Percentiles rank a stretch among this genome's conserved stretches.
Evolutionary conservation across 495 filamentous ascomycete genomes (phyloP).

Genomic region (Annulohypoxylon nitens): DNA sequence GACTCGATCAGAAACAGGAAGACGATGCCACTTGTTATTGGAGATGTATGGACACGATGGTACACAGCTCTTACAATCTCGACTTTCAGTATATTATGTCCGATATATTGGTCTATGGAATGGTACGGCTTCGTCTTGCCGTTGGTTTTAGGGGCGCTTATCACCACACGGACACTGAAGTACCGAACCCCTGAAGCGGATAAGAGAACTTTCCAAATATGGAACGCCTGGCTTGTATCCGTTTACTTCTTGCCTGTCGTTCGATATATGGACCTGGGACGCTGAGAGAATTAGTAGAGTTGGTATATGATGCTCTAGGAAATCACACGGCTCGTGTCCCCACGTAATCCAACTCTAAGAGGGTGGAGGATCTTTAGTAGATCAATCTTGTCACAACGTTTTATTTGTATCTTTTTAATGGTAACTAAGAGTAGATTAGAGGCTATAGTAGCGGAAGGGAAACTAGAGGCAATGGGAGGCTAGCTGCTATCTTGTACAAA

Average conservation of each 20-base stretch:
- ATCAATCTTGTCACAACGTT: too few species aligned
- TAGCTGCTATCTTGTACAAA: too few species aligned
- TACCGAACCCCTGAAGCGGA: conserved; percentile 6
- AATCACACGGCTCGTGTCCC: not conserved
- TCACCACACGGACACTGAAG: not conserved
- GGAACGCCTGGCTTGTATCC: conserved; percentile 10
- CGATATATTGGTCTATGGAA: conserved; percentile 54
- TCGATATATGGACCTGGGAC: not conserved
- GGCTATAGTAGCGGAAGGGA: too few species aligned
- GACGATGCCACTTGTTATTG: conserved; percentile 59
- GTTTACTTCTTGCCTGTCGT: conserved; percentile 5
- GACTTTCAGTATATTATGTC: conserved; percentile 58
- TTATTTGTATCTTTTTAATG: too few species aligned
- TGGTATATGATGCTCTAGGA: too few species aligned
- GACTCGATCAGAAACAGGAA: conserved; percentile 57
- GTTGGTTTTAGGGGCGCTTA: not conserved
- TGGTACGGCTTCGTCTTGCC: not conserved
- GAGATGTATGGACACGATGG: conserved; percentile 58
- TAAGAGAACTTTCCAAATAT: conserved; percentile 11
- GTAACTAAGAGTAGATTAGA: too few species aligned
- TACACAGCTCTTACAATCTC: conserved; percentile 51
- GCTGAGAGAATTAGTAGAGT: not conserved
- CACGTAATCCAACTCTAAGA: too few species aligned
- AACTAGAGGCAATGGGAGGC: too few species aligned
- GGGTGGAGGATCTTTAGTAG: too few species aligned